Evolutionary conservation across 2,329 filamentous ascomycete genomes (phyloP).

Genomic region (Aspergillus melleus): DNA sequence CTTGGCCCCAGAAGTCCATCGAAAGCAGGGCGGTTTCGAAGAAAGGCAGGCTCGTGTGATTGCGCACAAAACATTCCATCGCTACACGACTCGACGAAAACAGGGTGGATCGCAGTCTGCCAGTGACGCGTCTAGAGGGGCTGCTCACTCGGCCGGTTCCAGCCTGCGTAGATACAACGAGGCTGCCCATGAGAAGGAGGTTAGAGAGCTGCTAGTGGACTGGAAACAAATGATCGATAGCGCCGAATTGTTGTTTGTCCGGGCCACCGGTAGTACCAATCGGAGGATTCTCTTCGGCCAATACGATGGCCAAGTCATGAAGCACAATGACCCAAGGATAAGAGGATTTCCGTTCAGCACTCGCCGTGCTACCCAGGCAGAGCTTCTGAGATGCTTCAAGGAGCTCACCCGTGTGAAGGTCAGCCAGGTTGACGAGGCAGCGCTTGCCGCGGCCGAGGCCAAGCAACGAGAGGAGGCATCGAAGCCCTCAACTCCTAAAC

Average conservation of each 20-base stretch:
- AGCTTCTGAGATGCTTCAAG: slow-evolving; percentile 91
- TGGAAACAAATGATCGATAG: slow-evolving; percentile 87
- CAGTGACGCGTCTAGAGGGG: slow-evolving; percentile 90
- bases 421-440: slow-evolving; percentile 69
- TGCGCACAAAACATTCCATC: slow-evolving; percentile 95
- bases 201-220: slow-evolving; percentile 74
- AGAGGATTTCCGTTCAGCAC: slow-evolving; percentile 93
- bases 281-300: slow-evolving; percentile 84
- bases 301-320: slow-evolving; percentile 84
- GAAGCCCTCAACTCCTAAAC: slow-evolving; percentile 32
- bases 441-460: slow-evolving; percentile 53
- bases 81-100: slow-evolving; percentile 93
- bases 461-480: slow-evolving; percentile 44
- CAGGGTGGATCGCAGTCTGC: slow-evolving; percentile 94
- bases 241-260: slow-evolving; percentile 81
- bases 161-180: slow-evolving; percentile 92
- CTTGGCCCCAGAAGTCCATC: slow-evolving; percentile 74
- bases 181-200: slow-evolving; percentile 82
- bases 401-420: slow-evolving; percentile 91
- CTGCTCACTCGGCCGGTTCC: slow-evolving; percentile 90
- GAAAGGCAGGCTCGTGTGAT: slow-evolving; percentile 84
- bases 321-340: slow-evolving; percentile 74
- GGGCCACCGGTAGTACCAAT: slow-evolving; percentile 85
- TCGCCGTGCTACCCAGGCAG: slow-evolving; percentile 83
- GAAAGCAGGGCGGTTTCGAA: slow-evolving; percentile 67